Base-by-base conservation (phyloP, 2,329 filamentous ascomycete species). In the Chaetomium sp. region DNA sequence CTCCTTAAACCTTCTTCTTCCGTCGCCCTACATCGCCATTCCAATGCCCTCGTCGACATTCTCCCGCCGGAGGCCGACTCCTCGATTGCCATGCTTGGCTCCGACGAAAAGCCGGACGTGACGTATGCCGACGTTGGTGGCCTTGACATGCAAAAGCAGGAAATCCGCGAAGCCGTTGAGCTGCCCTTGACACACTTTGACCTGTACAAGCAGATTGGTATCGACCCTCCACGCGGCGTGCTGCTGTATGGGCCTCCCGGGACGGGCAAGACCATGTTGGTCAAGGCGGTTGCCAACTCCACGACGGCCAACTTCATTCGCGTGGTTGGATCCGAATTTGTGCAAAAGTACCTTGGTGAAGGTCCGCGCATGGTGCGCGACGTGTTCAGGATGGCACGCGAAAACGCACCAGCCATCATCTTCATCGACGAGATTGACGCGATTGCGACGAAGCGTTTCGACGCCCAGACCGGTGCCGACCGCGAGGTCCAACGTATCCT, bases 381-480 rank as follows among this genome's bases (percentile, higher is more conserved):
- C 71, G 94, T 99, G 42, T 99, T 99, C 82, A 84, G 94, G 60
- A 99, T 99, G 94, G 94, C 94, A 40, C 87, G 94, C 60, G 94
- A 99, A 78, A 99, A 99, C 77, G 92, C 91, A 0, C 94, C 94
- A 0, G 88, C 91, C 57, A 99, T 99, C 72, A 99, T 99, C 75
- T 99, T 99, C 80, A 99, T 99, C 70, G 94, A 99, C 70, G 94
- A 99, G 73, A 96, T 99, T 65, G 94, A 99, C 70, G 94, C 94
- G 61, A 97, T 99, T 67, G 94, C 94, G 59, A 99, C 94, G 42
- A 99, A 99, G 78, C 92, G 94, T 72, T 99, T 99, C 75, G 94
- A 99, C 70, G 94, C 94, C 32, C 94, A 99, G 75, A 99, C 94
- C 4, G 94, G 94, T 71, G 94, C 94, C 63, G 94, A 99, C 70